Evolutionary conservation across 2,329 filamentous ascomycete genomes (phyloP), one percentile per base, ranked within the genome.

Genomic region (Beauveria medogensis): DNA sequence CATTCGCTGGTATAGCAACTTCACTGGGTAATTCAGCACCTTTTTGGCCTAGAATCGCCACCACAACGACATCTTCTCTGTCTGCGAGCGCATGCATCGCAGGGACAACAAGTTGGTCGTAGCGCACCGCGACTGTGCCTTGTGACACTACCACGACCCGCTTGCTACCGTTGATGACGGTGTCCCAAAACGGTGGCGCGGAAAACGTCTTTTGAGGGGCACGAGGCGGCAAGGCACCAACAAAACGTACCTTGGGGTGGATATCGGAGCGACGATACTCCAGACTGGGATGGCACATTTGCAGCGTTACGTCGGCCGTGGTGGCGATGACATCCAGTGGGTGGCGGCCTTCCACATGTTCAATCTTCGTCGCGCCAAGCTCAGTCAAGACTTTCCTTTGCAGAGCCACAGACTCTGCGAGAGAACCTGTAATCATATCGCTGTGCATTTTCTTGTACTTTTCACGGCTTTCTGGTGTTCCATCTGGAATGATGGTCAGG

Each of bases 171-270:
- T 50, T 64, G 24, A 64, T 67, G 10, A 71, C 65, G 18, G 82
- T 69, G 5, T 77, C 74, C 78, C 78, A 83, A 76, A 78, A 83
- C 7, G 65, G 30, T 0, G 80, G 80, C 43, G 69, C 72, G 2
- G 60, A 59, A 37, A 72, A 70, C 43, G 67, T 65, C 0, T 66
- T 52, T 40, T 70, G 66, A 58, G 72, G 12, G 3, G 66, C 62
- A 44, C 71, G 71, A n/a, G 69, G 70, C 0, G 74, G 72, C 5
- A 78, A 62, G 4, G 71, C 74, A 3, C 81, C 81, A 24, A 74
- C 71, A 60, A 77, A 82, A 7, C 73, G 71, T 28, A 82, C 67
- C 16, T 72, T 71, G 0, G 71, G 60, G 8, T 74, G 72, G 3
- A 76, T 61, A 58, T 75, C 73, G 10, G 70, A 70, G 3, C 70